Evolutionary conservation across 148 eudicot species (phyloP), one percentile per base, ranked within the genome.

Genomic region (Pouteria glomerata): DNA sequence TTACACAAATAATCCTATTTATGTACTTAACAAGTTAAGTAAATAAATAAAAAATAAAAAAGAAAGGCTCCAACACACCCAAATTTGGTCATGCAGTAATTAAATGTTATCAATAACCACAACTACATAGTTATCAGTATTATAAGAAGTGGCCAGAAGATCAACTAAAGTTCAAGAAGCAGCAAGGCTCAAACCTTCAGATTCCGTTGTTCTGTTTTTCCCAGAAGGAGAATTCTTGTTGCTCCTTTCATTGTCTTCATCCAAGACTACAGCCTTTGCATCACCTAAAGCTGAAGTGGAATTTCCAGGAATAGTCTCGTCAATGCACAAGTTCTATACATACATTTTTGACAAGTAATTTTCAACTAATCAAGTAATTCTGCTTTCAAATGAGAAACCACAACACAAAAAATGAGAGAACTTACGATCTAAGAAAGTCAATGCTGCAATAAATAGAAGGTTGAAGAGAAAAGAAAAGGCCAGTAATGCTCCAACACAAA

Each of bases 401-500:
- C n/a, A 5, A 66, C 8, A 15, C 27, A 29, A 50, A 48, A 66
- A 57, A 45, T 47, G 60, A 47, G 44, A 42, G 24, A 31, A 58
- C 87, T 75, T 85, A 89, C 90, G 90, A 62, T 82, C 78, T 66
- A 89, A 72, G 80, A 68, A 86, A 57, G 90, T 77, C 73, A 89
- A 63, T 8, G 86, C 85, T 34, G 76, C 68, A 29, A 89, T 82
- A 62, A 85, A 89, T n/a, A 85, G 48, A 67, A 89, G 34, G 79
- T 89, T 89, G 82, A 89, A 89, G 71, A 85, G 70, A 41, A 89
- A 57, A 60, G 95, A 80, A 48, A 87, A 89, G 44, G 85, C 95
- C 37, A 89, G 37, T 8, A 89, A 85, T 58, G 86, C 91, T 69
- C 78, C 91, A 55, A 87, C 74, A 62, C 89, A 78, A 24, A 89